Evolutionary conservation across 2,329 filamentous ascomycete genomes (phyloP).

Genomic region (Ilyonectria mors-panacis): DNA sequence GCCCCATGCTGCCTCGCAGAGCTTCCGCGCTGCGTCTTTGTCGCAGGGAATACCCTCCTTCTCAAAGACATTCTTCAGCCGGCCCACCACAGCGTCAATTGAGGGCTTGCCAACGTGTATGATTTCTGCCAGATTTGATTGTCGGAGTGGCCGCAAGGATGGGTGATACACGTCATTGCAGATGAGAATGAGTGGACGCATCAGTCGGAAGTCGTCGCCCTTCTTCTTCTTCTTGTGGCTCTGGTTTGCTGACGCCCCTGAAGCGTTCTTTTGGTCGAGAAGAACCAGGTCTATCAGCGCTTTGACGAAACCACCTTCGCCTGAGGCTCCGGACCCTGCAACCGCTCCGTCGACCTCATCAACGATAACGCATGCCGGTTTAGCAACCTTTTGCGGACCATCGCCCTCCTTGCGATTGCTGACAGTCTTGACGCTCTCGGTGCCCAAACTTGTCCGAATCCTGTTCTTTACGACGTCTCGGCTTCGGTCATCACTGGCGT

Average conservation of each 20-base stretch:
- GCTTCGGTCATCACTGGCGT: slow-evolving; percentile 96
- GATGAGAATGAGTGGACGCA: slow-evolving; percentile 91
- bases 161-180: slow-evolving; percentile 98
- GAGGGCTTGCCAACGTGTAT: slow-evolving; percentile 92
- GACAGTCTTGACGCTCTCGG: slow-evolving; percentile 90
- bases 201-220: slow-evolving; percentile 87
- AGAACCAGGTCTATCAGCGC: slow-evolving; percentile 92
- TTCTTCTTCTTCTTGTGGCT: slow-evolving; percentile 77
- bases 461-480: slow-evolving; percentile 90
- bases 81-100: slow-evolving; percentile 85
- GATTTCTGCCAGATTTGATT: slow-evolving; percentile 87
- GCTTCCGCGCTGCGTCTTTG: slow-evolving; percentile 86
- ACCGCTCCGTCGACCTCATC: slow-evolving; percentile 98
- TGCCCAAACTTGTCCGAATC: slow-evolving; percentile 92
- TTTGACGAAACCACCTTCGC: slow-evolving; percentile 95
- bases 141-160: slow-evolving; percentile 87
- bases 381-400: slow-evolving; percentile 77
- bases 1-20: slow-evolving; percentile 89
- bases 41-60: slow-evolving; percentile 92
- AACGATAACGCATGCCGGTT: slow-evolving; percentile 92
- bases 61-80: slow-evolving; percentile 87
- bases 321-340: slow-evolving; percentile 80
- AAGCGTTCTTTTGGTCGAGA: slow-evolving; percentile 84
- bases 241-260: slow-evolving; percentile 44
- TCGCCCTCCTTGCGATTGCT: slow-evolving; percentile 71